These are phyloP conservation scores for Hanseniaspora valbyensis DNA, from an alignment of 805 yeast genomes.

Conservation along the genomic window DNA sequence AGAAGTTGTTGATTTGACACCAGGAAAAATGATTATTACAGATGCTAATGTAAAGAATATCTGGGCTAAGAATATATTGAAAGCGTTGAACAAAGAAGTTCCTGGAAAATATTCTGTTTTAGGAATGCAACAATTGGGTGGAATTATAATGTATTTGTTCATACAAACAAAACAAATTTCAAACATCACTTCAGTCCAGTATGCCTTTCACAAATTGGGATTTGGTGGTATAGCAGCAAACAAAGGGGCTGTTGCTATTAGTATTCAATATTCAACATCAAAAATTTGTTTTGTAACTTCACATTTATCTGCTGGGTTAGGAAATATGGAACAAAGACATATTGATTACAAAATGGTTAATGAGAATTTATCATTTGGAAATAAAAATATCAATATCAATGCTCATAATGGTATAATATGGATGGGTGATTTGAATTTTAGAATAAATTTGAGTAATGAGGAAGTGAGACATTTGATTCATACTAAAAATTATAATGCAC, in stretches of 20 bases:
- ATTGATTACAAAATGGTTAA: conserved; percentile 73
- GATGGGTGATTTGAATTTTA: conserved; percentile 89
- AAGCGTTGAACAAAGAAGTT: conserved; percentile 33
- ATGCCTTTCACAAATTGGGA: conserved; percentile 79
- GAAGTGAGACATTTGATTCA: conserved; percentile 49
- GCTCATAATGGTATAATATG: conserved; percentile 80
- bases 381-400: conserved; percentile 40
- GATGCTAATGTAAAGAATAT: conserved; percentile 49
- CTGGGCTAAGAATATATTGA: conserved; percentile 57
- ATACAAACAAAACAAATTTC: conserved; percentile 43
- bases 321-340: conserved; percentile 70
- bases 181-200: conserved; percentile 50
- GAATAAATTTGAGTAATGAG: conserved; percentile 63
- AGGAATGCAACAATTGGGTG: conserved; percentile 78
- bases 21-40: conserved; percentile 71
- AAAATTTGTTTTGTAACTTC: conserved; percentile 69
- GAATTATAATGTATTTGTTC: conserved; percentile 62
- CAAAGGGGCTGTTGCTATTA: conserved; percentile 69
- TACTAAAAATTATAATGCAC: conserved; percentile 36
- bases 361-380: conserved; percentile 54
- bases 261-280: conserved; percentile 55
- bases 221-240: conserved; percentile 80
- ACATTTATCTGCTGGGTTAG: conserved; percentile 89
- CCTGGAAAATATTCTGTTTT: conserved; percentile 41
- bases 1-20: conserved; percentile 74